phyloP scores from a whole-genome alignment of 352 stramenopile genomes.

The Phytophthora palmivora region DNA sequence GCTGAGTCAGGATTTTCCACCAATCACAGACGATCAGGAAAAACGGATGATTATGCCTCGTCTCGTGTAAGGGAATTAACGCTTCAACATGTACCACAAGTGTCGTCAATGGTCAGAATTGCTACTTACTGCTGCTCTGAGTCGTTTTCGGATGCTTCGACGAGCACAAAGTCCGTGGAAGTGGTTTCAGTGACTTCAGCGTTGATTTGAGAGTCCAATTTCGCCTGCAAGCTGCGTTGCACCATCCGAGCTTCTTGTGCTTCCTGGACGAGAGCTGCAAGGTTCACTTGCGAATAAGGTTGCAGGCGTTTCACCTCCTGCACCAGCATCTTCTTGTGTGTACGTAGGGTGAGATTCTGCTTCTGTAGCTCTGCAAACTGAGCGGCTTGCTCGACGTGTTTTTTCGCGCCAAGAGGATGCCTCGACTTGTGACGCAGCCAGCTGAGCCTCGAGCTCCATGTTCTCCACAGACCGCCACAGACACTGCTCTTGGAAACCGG shows the following conservation, averaged over 20 bases:
- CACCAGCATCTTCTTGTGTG: slow-evolving; percentile 68
- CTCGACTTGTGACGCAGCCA: slow-evolving; percentile 38
- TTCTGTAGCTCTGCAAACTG: slow-evolving; percentile 31
- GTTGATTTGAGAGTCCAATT: slow-evolving; percentile 37
- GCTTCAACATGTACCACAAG: slow-evolving; percentile 17
- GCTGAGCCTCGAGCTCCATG: slow-evolving; percentile 60
- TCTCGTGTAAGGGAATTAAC: slow-evolving; percentile 7
- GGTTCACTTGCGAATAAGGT: slow-evolving; percentile 71
- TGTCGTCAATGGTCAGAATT: slow-evolving; percentile 7
- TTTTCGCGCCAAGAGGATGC: slow-evolving; percentile 36
- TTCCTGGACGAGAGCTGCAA: slow-evolving; percentile 68
- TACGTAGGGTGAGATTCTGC: slow-evolving; percentile 50
- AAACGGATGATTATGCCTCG: slow-evolving; percentile 11
- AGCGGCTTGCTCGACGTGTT: slow-evolving; percentile 28
- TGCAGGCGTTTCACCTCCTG: slow-evolving; percentile 75
- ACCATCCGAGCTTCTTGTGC: slow-evolving; percentile 79
- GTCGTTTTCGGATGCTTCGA: slow-evolving; percentile 31
- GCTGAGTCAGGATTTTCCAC: background rate
- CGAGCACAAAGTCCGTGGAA: slow-evolving; percentile 39
- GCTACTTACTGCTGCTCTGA: background rate
- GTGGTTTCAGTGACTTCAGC: background rate
- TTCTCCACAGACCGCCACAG: slow-evolving; percentile 78
- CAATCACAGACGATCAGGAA: too few species aligned
- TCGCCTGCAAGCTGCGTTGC: slow-evolving; percentile 66
- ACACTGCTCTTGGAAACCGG: slow-evolving; percentile 79